Evolutionary conservation across 202 grass and related monocot species (phyloP).

Genomic region (Zoysia matrella): DNA sequence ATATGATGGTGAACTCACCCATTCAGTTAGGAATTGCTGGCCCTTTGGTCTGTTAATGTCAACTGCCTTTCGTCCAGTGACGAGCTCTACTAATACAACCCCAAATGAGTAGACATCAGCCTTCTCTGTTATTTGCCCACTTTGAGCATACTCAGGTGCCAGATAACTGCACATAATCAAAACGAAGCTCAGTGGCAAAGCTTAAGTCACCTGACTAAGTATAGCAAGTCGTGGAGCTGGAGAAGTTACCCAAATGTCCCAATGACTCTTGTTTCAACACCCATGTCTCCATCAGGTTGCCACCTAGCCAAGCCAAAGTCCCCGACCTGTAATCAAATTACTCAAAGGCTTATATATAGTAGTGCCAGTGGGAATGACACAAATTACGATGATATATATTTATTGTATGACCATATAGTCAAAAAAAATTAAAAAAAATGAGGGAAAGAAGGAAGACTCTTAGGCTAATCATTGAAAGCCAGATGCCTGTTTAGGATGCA

Average conservation of each 20-base stretch:
- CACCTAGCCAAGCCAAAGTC: constrained; percentile 93
- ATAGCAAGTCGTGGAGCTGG: not conserved
- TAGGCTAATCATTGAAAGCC: not conserved
- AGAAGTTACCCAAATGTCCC: constrained; percentile 82
- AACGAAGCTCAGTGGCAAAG: constrained; percentile 2
- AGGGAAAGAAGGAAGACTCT: no score
- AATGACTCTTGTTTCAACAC: constrained; percentile 92
- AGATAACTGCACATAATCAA: constrained; percentile 60
- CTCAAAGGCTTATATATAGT: not conserved
- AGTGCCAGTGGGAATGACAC: not conserved
- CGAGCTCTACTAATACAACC: constrained; percentile 92
- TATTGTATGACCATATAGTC: not conserved
- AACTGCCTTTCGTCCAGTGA: constrained; percentile 89
- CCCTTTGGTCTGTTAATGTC: constrained; percentile 95
- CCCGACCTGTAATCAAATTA: constrained; percentile 59
- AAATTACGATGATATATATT: not conserved
- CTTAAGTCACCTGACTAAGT: not conserved
- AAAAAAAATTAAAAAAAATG: no score
- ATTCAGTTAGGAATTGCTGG: constrained; percentile 97
- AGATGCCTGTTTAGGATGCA: not conserved
- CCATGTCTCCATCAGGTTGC: constrained; percentile 97
- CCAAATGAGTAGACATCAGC: constrained; percentile 98
- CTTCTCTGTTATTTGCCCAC: constrained; percentile 95
- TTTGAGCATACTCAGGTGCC: constrained; percentile 93
- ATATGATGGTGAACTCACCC: constrained; percentile 55